phyloP scores from a whole-genome alignment of 2,329 filamentous ascomycete species.

The Ophiostoma sp. region DNA sequence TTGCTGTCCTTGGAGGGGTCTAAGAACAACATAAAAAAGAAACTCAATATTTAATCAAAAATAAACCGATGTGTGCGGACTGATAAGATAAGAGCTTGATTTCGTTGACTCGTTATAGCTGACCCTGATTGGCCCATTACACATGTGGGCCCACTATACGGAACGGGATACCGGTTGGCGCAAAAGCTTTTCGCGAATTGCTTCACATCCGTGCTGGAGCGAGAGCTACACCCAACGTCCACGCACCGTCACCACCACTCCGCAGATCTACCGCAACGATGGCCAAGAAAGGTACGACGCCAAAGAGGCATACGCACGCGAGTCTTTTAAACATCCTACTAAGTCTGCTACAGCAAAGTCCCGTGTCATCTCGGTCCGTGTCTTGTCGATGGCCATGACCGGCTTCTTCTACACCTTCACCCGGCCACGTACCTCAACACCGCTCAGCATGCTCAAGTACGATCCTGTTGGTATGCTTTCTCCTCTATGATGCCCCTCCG shows the following conservation, averaged over 20 bases:
- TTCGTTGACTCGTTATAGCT: background rate
- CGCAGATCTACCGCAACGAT: slow-evolving; percentile 27
- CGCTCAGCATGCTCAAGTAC: slow-evolving; percentile 97
- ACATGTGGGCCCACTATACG: background rate
- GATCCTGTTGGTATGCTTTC: slow-evolving; percentile 73
- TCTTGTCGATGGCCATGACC: slow-evolving; percentile 97
- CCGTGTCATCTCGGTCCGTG: slow-evolving; percentile 84
- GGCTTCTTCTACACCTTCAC: slow-evolving; percentile 93
- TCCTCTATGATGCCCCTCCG: background rate
- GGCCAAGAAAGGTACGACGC: slow-evolving; percentile 36
- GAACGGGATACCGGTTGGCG: slow-evolving; percentile 8
- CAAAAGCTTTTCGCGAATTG: slow-evolving; percentile 23
- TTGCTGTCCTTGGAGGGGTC: background rate
- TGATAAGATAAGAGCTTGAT: slow-evolving; percentile 22
- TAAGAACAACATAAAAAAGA: background rate
- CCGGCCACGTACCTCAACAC: slow-evolving; percentile 71
- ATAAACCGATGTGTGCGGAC: background rate
- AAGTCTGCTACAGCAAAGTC: slow-evolving; percentile 63
- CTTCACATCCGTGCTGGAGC: slow-evolving; percentile 15
- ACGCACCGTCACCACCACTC: slow-evolving; percentile 8
- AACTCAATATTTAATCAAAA: background rate
- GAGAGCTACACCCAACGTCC: background rate
- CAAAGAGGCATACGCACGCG: background rate
- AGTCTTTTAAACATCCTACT: background rate
- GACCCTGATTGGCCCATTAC: slow-evolving; percentile 11